Evolutionary conservation across 2,329 filamentous ascomycete genomes (phyloP), one percentile per base, ranked within the genome.

Genomic region (Penicillium sp.): DNA sequence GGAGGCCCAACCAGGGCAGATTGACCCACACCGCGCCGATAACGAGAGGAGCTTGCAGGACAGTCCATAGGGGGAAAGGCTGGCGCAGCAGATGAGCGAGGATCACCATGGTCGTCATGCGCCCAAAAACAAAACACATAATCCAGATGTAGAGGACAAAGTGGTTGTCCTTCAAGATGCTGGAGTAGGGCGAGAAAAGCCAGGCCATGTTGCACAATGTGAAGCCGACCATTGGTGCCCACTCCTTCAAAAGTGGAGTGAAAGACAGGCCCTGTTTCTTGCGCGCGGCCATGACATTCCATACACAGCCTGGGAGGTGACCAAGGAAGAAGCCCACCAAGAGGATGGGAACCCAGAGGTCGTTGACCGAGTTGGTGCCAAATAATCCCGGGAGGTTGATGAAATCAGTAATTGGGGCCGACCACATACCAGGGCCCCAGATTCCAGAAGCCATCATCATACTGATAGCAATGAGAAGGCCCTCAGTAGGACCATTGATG

Each of bases 81-180:
- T 96, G 92, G 47, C 80, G 80, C 2, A 92, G 92, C 35, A 98
- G 73, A 65, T 98, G 92, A 2, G 92, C 90, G 12, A 98, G 80
- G 59, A 98, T 98, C 66, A 96, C 96, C 72, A 96, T 98, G 26
- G 92, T 98, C 0, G 92, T 96, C 82, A 98, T 88, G 51, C 92
- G 84, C 23, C 92, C 92, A 64, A 98, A 96, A 42, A 95, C 92
- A 55, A 96, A 89, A n/a, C 86, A 85, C 74, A 96, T 84, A 42
- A 86, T 94, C 43, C 94, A 68, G 70, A 89, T 95, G 65, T 95
- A 94, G 31, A 96, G 77, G 8, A 93, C 80, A 1, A 98, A 77
- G 57, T 92, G 85, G 68, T 96, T 95, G 43, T 94, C 80, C 23
- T 70, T 67, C 59, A 93, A 76, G 25, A 98, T 68, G 8, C 77